A percentile compares a stretch with the other conserved stretches of the same genome.
These are phyloP conservation scores for Marchantia polymorpha DNA, from an alignment of 225 moss, liverwort and hornwort species.

Conservation along the genomic window DNA sequence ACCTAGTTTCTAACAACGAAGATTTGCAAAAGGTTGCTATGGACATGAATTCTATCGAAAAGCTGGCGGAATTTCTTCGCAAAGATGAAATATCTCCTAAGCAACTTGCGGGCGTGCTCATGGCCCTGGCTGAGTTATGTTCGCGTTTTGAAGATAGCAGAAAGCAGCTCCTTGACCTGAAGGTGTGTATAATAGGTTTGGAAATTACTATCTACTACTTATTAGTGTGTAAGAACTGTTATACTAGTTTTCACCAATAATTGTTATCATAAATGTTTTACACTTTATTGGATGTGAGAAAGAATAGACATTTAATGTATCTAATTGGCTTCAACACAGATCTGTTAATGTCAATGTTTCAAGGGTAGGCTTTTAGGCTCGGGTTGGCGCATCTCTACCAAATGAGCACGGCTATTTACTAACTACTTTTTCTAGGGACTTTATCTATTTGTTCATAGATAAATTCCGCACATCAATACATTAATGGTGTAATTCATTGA, in stretches of 20 bases:
- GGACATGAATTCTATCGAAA: constrained; percentile 70
- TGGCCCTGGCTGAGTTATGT: constrained; percentile 85
- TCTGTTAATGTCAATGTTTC: too few relatives aligned
- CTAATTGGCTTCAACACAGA: too few relatives aligned
- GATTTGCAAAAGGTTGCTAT: constrained; percentile 82
- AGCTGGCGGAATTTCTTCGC: constrained; percentile 67
- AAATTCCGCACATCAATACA: too few relatives aligned
- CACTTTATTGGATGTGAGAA: neutral
- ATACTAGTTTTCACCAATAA: neutral
- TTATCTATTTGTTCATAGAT: too few relatives aligned
- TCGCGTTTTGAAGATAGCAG: constrained; percentile 85
- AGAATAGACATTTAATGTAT: neutral
- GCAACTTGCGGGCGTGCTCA: constrained; percentile 85
- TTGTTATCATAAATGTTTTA: neutral
- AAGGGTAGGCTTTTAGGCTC: too few relatives aligned
- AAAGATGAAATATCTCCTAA: constrained; percentile 68
- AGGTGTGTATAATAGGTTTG: constrained; percentile 44
- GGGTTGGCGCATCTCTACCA: too few relatives aligned
- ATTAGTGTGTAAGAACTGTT: neutral
- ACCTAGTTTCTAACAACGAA: constrained; percentile 74
- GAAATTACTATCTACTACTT: neutral
- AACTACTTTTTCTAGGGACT: too few relatives aligned
- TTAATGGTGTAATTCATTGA: too few relatives aligned
- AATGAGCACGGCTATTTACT: too few relatives aligned
- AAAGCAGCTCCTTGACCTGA: constrained; percentile 63